Evolutionary conservation across 148 eudicot species (phyloP).

Genomic region (Suaeda aralocaspica): DNA sequence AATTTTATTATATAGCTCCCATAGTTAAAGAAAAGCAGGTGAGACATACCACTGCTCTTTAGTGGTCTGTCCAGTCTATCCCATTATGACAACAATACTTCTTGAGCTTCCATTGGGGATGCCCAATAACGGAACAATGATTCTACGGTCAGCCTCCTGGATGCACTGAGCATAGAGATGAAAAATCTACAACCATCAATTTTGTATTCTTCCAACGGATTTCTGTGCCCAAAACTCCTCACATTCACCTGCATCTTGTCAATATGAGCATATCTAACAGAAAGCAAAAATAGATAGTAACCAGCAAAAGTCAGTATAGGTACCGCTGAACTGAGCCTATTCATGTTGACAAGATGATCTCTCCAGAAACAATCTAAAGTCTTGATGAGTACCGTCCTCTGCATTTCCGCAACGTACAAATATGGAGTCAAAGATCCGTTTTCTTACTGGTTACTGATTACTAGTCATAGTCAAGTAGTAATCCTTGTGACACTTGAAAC

Average conservation of each 20-base stretch:
- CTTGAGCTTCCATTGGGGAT: constrained; percentile 73
- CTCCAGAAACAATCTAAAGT: constrained; percentile 94
- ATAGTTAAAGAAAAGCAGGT: background rate
- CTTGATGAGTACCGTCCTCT: constrained; percentile 84
- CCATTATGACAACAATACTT: constrained; percentile 38
- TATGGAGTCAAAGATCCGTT: background rate
- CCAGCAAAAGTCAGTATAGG: constrained; percentile 1
- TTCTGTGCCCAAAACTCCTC: constrained; percentile 94
- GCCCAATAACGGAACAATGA: constrained; percentile 84
- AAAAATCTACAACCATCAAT: constrained; percentile 97
- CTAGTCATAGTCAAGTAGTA: too few species aligned
- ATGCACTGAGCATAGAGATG: constrained; percentile 96
- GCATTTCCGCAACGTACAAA: constrained; percentile 26
- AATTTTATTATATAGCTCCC: background rate
- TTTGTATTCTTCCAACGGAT: constrained; percentile 96
- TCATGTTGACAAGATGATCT: constrained; percentile 98
- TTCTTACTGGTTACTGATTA: background rate
- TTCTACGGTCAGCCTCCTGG: constrained; percentile 81
- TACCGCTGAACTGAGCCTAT: constrained; percentile 92
- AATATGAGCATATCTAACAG: constrained; percentile 18
- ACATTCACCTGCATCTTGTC: constrained; percentile 70
- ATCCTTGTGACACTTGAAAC: too few species aligned
- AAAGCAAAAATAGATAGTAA: background rate
- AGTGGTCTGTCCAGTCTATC: too few species aligned
- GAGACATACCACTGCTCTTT: background rate